These are phyloP conservation scores for Acaromyces ingoldii DNA, from an alignment of 1,284 basidiomycete species.

Conservation along the genomic window DNA sequence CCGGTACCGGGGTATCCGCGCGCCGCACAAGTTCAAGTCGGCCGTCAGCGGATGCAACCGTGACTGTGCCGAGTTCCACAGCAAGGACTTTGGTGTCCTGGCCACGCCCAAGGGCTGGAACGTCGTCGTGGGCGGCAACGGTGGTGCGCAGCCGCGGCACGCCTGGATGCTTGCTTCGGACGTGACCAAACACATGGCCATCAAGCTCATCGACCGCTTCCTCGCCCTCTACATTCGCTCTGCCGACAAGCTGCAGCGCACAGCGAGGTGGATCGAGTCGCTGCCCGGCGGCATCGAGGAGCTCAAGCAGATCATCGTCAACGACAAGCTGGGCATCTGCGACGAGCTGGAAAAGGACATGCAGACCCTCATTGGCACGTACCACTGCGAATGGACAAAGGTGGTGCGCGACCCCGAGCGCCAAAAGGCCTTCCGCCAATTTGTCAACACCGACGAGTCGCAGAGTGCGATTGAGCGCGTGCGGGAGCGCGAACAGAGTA, in stretches of 20 bases:
- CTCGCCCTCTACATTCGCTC: slow-evolving; percentile 67
- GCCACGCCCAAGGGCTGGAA: slow-evolving; percentile 62
- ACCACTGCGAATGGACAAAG: slow-evolving; percentile 67
- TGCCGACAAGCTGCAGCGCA: slow-evolving; percentile 60
- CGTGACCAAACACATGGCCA: slow-evolving; percentile 49
- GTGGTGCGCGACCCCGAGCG: slow-evolving; percentile 61
- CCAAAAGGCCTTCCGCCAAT: slow-evolving; percentile 63
- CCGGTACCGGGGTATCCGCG: slow-evolving; percentile 65
- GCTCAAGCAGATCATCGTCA: slow-evolving; percentile 63
- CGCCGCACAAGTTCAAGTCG: slow-evolving; percentile 71
- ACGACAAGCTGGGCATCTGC: slow-evolving; percentile 74
- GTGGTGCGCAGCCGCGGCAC: slow-evolving; percentile 65
- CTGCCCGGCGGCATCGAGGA: slow-evolving; percentile 68
- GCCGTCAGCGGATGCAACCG: slow-evolving; percentile 64
- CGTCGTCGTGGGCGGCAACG: slow-evolving; percentile 71
- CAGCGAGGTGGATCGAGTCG: slow-evolving; percentile 69
- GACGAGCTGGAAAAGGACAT: slow-evolving; percentile 67
- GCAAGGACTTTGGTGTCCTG: slow-evolving; percentile 71
- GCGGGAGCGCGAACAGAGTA: slow-evolving; percentile 62
- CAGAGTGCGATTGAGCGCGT: slow-evolving; percentile 60
- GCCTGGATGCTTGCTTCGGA: slow-evolving; percentile 57
- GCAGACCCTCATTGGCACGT: slow-evolving; percentile 63
- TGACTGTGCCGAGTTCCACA: slow-evolving; percentile 61
- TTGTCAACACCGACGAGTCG: slow-evolving; percentile 63
- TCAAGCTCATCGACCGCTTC: slow-evolving; percentile 67